Conservation (phyloP, 192 early-diverging fungal genomes). For the Coemansia guatemalensis region DNA sequence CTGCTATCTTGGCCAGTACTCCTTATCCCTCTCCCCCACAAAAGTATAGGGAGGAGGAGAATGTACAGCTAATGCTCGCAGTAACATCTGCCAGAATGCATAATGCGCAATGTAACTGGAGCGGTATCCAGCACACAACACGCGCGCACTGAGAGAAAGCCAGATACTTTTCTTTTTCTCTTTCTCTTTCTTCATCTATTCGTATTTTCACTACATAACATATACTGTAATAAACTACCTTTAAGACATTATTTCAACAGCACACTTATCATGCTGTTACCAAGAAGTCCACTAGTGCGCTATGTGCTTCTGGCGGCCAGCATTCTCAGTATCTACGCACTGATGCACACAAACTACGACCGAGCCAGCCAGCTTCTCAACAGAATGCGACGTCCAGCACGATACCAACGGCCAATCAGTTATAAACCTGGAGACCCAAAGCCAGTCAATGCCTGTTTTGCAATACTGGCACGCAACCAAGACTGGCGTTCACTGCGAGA, state of each 20-base stretch:
- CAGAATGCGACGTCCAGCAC: neutral
- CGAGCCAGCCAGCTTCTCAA: conserved; percentile 19
- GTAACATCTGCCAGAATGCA: no score
- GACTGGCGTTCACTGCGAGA: conserved; percentile 62
- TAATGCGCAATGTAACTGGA: no score
- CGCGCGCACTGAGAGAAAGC: no score
- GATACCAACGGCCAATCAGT: conserved; percentile 14
- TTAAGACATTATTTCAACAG: no score
- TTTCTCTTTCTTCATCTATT: neutral
- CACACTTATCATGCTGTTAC: conserved; percentile 14
- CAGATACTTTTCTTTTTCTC: neutral
- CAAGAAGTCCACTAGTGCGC: conserved; percentile 37
- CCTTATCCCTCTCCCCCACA: neutral
- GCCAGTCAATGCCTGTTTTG: conserved; percentile 61
- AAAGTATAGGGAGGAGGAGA: no score
- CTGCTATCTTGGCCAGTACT: neutral
- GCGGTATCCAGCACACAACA: no score
- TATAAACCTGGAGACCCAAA: conserved; percentile 36
- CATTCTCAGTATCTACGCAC: conserved; percentile 23
- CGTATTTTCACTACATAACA: neutral
- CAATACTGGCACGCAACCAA: conserved; percentile 67
- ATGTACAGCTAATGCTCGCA: no score
- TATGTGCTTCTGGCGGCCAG: conserved; percentile 33
- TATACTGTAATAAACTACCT: no score
- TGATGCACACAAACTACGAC: conserved; percentile 43